phyloP scores from a whole-genome alignment of 2,329 filamentous ascomycete species.

The Fusarium sarcochroum region DNA sequence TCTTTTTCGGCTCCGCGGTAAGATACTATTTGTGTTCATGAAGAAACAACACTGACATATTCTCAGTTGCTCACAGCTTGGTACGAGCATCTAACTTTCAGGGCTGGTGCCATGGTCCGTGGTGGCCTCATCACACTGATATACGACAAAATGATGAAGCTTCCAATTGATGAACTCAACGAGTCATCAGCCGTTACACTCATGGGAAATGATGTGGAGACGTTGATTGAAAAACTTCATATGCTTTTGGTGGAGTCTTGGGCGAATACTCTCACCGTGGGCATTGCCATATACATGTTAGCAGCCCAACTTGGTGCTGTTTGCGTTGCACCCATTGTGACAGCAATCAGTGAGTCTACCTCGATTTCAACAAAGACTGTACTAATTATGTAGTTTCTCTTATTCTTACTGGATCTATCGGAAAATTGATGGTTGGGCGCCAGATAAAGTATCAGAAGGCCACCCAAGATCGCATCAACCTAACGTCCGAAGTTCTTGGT shows the following conservation, averaged over 20 bases:
- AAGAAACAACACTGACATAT: not conserved
- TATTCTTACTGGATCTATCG: constrained; percentile 38
- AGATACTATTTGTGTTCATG: rapidly evolving
- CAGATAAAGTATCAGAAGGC: constrained; percentile 52
- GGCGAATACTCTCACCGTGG: constrained; percentile 51
- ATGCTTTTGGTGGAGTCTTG: constrained; percentile 51
- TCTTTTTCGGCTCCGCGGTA: constrained; percentile 52
- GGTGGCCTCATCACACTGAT: constrained; percentile 51
- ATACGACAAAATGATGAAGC: constrained; percentile 50
- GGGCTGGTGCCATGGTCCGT: constrained; percentile 50
- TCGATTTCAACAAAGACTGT: rapidly evolving
- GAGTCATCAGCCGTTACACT: constrained; percentile 51
- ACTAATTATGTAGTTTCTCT: constrained; percentile 40
- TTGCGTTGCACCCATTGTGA: constrained; percentile 52
- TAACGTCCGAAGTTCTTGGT: constrained; percentile 51
- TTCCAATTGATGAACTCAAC: constrained; percentile 46
- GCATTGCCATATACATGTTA: constrained; percentile 51
- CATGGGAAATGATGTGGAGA: constrained; percentile 54
- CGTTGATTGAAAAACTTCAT: constrained; percentile 47
- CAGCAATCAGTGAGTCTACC: constrained; percentile 48
- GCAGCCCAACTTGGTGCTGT: constrained; percentile 52
- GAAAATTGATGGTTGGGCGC: constrained; percentile 48
- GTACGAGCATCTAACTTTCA: constrained; percentile 52
- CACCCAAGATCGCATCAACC: constrained; percentile 53
- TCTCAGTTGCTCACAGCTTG: constrained; percentile 46